Evolutionary conservation across 139 green algal species (phyloP), one percentile per base, ranked within the genome.

Genomic region (Coccomyxa sp.): DNA sequence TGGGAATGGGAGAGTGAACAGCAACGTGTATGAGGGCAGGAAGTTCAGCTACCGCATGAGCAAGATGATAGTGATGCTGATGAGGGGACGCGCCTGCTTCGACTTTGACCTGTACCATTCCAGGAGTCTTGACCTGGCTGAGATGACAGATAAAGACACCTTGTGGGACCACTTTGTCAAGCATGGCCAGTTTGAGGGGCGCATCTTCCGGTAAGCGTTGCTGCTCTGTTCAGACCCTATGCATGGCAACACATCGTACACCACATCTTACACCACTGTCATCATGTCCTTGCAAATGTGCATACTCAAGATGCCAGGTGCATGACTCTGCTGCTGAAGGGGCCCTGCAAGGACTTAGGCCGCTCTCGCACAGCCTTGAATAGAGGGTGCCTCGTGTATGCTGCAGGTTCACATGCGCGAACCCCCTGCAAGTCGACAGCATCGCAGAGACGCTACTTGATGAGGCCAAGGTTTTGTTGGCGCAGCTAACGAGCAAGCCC

Each of bases 141-240:
- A 55, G 9, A 68, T 50, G 55, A 31, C 71, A 1, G 69, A 73
- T 0, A 39, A 70, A 0, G 55, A 70, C 12, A 37, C n/a, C n/a
- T n/a, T 89, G 0, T 94, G 89, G 89, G 78, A 85, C 74, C 90
- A 94, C 75, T 93, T 87, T 80, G 86, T 93, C 39, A 86, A 88
- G 39, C 81, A 83, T 75, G 90, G 90, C 10, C 90, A 94, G 76
- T 92, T 93, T 75, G 90, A 93, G 75, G 84, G 84, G 0, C 79
- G 90, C 0, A 74, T 84, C 4, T 85, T 90, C 77, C 84, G 79
- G 86, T 86, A 72, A 33, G 75, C 18, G 14, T 64, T 64, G 50
- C 50, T 22, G 5, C 27, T n/a, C n/a, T n/a, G n/a, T 12, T 64
- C 18, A 18, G 27, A 18, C 50, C 27, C 50, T 3, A 64, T 1